Evolutionary conservation across 768 basidiomycete species (phyloP), one percentile per base, ranked within the genome.

Genomic region (Krasilnikovozyma curviuscula): DNA sequence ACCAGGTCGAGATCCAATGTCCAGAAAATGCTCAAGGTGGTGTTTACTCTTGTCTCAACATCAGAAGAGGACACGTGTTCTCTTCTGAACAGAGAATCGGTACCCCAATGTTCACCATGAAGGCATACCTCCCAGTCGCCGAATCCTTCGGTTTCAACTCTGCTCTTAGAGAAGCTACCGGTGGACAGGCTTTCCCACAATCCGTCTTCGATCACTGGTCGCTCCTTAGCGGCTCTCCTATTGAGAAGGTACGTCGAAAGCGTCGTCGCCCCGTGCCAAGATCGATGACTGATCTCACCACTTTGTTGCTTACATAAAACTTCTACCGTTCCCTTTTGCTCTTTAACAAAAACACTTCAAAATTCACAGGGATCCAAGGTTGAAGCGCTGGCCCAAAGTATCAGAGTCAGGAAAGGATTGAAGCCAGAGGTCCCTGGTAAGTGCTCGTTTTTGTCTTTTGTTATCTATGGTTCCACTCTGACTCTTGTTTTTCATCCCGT

Each of bases 71-170:
- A 55, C 88, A 93, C 65, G 91, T 98, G 54, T 91, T 89, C 76
- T 82, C 81, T 57, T 83, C 95, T 68, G 91, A 95, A 68, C 93
- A 97, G 69, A 73, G 89, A 61, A 72, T 78, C 3, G 91, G 93
- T 70, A 98, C 93, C 16, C 93, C 93, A 54, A 93, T 95, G 86
- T 91, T 91, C 79, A 97, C 81, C 40, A 81, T 98, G 69, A 97
- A 93, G 76, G 88, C 88, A 23, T 62, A 61, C 61, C 55, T 63
- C 32, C 61, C 59, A 56, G 57, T 61, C 49, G 54, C 63, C 56
- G 64, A 66, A 57, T 66, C 65, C 28, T 91, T 93, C 70, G 89
- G 91, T 58, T 97, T 97, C 81, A 97, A 88, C 68, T 84, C 81
- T 58, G 88, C 83, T 60, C 79, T 98, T 47, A 82, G 91, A 56